Base-by-base conservation (phyloP, 148 eudicot species). In the Beta vulgaris region DNA sequence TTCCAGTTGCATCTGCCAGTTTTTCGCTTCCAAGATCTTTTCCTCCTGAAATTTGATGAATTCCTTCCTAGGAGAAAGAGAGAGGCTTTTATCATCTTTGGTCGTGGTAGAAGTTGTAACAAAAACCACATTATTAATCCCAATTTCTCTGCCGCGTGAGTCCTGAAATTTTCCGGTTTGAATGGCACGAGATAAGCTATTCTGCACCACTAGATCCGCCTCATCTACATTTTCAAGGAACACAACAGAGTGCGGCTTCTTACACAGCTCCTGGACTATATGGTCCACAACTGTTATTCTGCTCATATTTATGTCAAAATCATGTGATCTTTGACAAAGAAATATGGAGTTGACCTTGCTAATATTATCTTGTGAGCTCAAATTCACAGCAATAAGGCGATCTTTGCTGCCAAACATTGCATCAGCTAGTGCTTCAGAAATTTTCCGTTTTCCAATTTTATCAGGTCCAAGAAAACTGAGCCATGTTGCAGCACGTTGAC, bases 191-290 rank as follows among this genome's bases (percentile, higher is more conserved):
- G 84, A 80, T 78, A 95, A 76, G 84, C 86, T 92, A 71, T 75
- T 83, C 82, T 86, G 92, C 32, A 86, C 79, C 60, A 84, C 34
- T 18, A 78, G 71, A 88, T 92, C 93, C 31, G 99, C 91, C 71
- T 92, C 84, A 25, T 92, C 93, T 10, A 95, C 44, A 74, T 89
- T 91, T 74, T 95, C 98, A 67, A 95, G 89, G 74, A 90, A 76
- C 65, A 95, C 88, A 71, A 95, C 85, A 11, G 91, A 89, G 51
- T 71, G 82, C 28, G 91, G 97, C 74, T 80, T 92, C 81, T 85
- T 92, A 70, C 86, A 80, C 76, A 95, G 58, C 76, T 88, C 86
- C 57, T 86, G 97, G 12, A 86, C 97, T 66, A 95, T 81, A 78
- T 85, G 84, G 77, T 87, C 99, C 31, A 86, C 86, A 72, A 77